Conservation (phyloP, 495 filamentous ascomycete genomes). For the Amniculicola lignicola region DNA sequence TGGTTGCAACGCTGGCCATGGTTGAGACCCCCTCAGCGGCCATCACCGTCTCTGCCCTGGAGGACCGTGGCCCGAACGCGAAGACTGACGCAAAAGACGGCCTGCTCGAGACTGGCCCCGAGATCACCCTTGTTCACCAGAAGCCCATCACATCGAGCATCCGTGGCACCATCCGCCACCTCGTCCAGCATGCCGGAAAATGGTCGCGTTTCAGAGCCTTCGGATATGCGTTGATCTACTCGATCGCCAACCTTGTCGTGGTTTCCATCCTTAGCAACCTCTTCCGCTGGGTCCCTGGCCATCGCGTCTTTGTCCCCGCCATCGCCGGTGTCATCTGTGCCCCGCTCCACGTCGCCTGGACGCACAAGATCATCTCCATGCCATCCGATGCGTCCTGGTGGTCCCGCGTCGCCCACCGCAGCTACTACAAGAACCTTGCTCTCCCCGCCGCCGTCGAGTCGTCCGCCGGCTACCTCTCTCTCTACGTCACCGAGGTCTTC, state of each 20-base stretch:
- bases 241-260: conserved; percentile 41
- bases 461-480: conserved; percentile 40
- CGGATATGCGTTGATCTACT: conserved; percentile 44
- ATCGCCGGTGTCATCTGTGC: conserved; percentile 47
- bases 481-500: conserved; percentile 33
- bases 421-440: conserved; percentile 49
- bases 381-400: conserved; percentile 52
- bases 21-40: conserved; percentile 61
- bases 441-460: conserved; percentile 51
- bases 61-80: conserved; percentile 39
- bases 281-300: conserved; percentile 40
- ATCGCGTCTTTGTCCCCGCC: conserved; percentile 39
- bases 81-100: conserved; percentile 38
- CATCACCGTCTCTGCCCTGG: conserved; percentile 45
- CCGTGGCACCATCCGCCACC: conserved; percentile 55
- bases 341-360: conserved; percentile 56
- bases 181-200: conserved; percentile 54
- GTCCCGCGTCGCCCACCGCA: conserved; percentile 49
- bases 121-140: conserved; percentile 43
- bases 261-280: conserved; percentile 40
- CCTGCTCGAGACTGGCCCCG: conserved; percentile 32
- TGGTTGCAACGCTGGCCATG: conserved; percentile 59
- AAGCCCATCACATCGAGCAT: conserved; percentile 60
- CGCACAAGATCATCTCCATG: conserved; percentile 60
- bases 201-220: conserved; percentile 60